Base-by-base conservation (phyloP, 108 stramenopile species). In the Hondaea fermentalgiana region DNA sequence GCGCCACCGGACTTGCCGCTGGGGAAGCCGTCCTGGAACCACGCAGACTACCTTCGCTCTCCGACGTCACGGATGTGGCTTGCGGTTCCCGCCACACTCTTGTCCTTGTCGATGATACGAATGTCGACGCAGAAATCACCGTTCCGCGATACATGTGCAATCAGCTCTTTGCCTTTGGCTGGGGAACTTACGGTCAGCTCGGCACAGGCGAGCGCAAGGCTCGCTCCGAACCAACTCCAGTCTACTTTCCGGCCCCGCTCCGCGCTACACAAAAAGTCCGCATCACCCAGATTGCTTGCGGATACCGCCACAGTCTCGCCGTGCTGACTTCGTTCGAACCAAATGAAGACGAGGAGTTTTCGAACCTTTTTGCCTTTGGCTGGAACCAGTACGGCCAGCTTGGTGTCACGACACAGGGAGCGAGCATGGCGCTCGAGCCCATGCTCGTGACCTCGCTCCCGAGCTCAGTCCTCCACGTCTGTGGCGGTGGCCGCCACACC, bases 171-270 rank as follows among this genome's bases (percentile, higher is more conserved):
- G 6, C 76, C 49, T 83, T 83, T 53, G 76, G 76, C n/a, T 83
- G 76, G 76, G 76, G 76, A 8, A 53, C 76, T 3, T 83, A 83
- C 51, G 76, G 76, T 3, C 76, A 83, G 76, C 76, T 83, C 76
- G 76, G 76, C 28, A 53, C 51, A 6, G 76, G 51, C 6, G 76
- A 83, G 49, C 76, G 76, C n/a, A 83, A 83, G 76, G 49, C 76
- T 6, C 76, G 76, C 45, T 53, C 45, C n/a, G 76, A 83, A 2
- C 76, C 76, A 12, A 53, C 51, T 12, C 49, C 45, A 45, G 76
- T 83, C 25, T 53, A 53, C 49, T 83, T 83, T 83, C 76, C 76
- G n/a, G 51, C 45, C 76, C 76, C 45, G 12, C n/a, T 83, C 17
- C 45, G 51, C 23, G 17, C 17, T 45, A 53, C 76, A 45, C 76